Percentiles rank a stretch among this genome's conserved stretches.
Conservation (phyloP, 2,329 filamentous ascomycete species). For the Claviceps pazoutovae region DNA sequence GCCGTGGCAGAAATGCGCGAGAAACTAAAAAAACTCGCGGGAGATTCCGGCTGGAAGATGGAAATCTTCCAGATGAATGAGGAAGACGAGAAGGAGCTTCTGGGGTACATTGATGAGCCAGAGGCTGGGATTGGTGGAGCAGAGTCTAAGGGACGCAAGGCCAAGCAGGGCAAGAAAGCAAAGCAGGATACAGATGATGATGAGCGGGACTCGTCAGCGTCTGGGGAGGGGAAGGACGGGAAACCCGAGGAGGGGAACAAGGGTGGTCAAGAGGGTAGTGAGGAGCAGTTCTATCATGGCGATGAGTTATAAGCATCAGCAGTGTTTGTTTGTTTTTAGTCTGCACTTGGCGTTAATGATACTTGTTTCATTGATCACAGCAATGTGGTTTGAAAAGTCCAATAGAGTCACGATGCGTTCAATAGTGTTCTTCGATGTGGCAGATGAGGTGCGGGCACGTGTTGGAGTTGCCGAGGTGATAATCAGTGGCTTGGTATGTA, state of each 20-base stretch:
- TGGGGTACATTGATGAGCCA: slow-evolving; percentile 50
- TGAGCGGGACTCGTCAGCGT: slow-evolving; percentile 8
- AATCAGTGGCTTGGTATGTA: too few species aligned
- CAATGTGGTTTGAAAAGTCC: too few species aligned
- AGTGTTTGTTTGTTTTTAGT: neutral
- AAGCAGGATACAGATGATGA: slow-evolving; percentile 9
- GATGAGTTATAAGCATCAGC: slow-evolving; percentile 4
- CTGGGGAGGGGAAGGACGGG: neutral
- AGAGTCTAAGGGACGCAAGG: slow-evolving; percentile 17
- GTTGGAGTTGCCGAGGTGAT: too few species aligned
- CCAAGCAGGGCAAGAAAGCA: slow-evolving; percentile 10
- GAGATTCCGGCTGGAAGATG: slow-evolving; percentile 63
- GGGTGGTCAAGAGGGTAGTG: slow-evolving; percentile 25
- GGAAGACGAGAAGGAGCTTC: slow-evolving; percentile 43
- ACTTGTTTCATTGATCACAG: too few species aligned
- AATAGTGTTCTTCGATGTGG: too few species aligned
- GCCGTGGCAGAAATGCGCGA: slow-evolving; percentile 56
- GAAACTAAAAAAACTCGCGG: slow-evolving; percentile 54
- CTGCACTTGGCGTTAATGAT: too few species aligned
- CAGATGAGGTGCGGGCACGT: too few species aligned
- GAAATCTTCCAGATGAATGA: slow-evolving; percentile 59
- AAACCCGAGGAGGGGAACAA: slow-evolving; percentile 3
- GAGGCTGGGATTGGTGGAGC: neutral
- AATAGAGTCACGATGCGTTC: too few species aligned
- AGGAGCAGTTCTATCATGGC: slow-evolving; percentile 35